phyloP scores from a whole-genome alignment of 176 grass and related monocot species.

The Oryza glaberrima region DNA sequence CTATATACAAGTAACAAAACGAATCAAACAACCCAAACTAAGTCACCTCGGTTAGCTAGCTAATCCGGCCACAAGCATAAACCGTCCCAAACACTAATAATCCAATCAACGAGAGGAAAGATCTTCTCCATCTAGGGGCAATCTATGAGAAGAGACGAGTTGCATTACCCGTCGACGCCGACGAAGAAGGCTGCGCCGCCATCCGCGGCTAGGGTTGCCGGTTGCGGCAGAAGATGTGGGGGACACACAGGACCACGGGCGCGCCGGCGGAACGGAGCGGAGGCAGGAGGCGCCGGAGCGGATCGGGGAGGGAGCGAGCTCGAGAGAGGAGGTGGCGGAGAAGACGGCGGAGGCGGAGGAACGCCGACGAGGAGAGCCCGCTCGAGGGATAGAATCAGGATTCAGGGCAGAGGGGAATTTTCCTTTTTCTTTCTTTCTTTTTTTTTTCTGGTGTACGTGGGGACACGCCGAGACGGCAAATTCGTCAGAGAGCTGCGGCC shows the following conservation, averaged over 20 bases:
- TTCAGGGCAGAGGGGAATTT: neutral
- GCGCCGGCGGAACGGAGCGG: too few relatives aligned
- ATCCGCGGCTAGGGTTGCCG: neutral
- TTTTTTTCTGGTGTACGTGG: too few relatives aligned
- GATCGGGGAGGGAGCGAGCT: neutral
- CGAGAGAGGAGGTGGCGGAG: neutral
- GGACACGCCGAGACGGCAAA: too few relatives aligned
- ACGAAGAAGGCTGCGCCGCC: slow-evolving; percentile 1
- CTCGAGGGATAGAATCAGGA: neutral
- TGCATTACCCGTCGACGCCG: neutral
- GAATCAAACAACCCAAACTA: neutral
- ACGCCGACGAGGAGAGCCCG: neutral
- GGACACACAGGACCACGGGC: too few relatives aligned
- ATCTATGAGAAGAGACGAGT: neutral
- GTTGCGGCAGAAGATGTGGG: too few relatives aligned
- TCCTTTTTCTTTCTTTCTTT: neutral
- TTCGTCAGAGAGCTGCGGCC: too few relatives aligned
- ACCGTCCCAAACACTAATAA: neutral
- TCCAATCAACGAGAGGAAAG: too few relatives aligned
- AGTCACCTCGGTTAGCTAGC: neutral
- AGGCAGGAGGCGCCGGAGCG: neutral
- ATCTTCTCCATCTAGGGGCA: neutral
- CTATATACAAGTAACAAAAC: neutral
- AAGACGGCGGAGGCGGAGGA: neutral
- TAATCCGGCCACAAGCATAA: neutral